Evolutionary conservation across 495 filamentous ascomycete species (phyloP), one percentile per base, ranked within the genome.

Genomic region (Hypoxylon rickii): DNA sequence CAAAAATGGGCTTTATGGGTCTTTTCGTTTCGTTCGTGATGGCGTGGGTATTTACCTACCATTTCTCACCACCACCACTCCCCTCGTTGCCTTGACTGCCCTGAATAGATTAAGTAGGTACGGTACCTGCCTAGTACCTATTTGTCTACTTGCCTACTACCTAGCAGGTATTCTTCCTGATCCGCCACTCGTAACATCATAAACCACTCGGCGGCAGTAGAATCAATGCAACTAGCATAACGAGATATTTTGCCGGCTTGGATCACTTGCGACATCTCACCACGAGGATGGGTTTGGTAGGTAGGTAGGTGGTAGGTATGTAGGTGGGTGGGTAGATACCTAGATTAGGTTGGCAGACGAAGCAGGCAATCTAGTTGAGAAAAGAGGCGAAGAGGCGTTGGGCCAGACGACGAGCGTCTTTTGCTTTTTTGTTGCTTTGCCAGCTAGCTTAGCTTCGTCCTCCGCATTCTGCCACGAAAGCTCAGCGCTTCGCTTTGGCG

Each of bases 1-100:
- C 52, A 44, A 47, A 63, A 65, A 46, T 51, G 65, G 62, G 54
- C 50, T 61, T 48, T n/a, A n/a, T n/a, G n/a, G n/a, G n/a, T n/a
- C n/a, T n/a, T n/a, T n/a, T n/a, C n/a, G n/a, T n/a, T 54, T 42
- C 34, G 41, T 51, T 51, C 37, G 41, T 55, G 34, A 51, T 53
- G 18, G 45, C 45, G 42, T 55, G 49, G 55, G 34, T 54, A 33
- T 20, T n/a, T n/a, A n/a, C n/a, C n/a, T 41, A 46, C 49, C 24
- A 46, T 10, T n/a, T n/a, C 32, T 12, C 8, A 5, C 13, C 34
- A 6, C 13, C n/a, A n/a, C n/a, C n/a, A n/a, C n/a, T n/a, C n/a
- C n/a, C n/a, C n/a, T n/a, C n/a, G n/a, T n/a, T n/a, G n/a, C n/a
- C n/a, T n/a, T n/a, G n/a, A n/a, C n/a, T n/a, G n/a, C n/a, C n/a